Evolutionary conservation across 2,329 filamentous ascomycete genomes (phyloP), one percentile per base, ranked within the genome.

Genomic region (Diaporthe sp.): DNA sequence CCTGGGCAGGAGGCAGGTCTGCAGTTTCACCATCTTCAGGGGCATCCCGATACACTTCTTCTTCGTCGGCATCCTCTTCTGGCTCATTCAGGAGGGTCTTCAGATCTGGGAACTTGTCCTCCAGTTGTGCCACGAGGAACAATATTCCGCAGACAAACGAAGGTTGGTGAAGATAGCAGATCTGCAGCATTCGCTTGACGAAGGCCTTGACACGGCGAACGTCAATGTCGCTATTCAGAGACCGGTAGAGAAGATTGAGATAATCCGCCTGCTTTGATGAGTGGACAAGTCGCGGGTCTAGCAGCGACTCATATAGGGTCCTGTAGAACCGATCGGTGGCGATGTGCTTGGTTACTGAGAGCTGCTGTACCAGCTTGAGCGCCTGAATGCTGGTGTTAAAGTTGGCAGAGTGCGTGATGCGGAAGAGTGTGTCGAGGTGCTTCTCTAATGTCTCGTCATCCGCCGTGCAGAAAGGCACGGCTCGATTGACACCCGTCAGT

Each of bases 301-400:
- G 86, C 34, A 99, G 88, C 10, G 96, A 98, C 85, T 99, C 97
- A 84, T 99, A 99, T 3, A 99, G 87, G 13, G 96, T 98, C 70
- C 95, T 91, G 86, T 98, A 99, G 86, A 98, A 99, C 76, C 97
- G 91, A 81, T 99, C 97, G 17, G 93, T 93, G 6, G 94, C 93
- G 72, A 96, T 88, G 80, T 96, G 93, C 82, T 97, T 95, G 4
- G 93, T 91, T 1, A 92, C 88, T 0, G 95, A 94, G 39, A 99
- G 90, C 83, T 98, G 97, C 83, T 98, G 97, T 79, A 99, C 97
- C 65, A 99, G 88, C 86, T 98, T 94, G 78, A 99, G 90, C 46
- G 97, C 96, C 84, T 99, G 97, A 51, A 99, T 95, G 82, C 95
- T 97, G 0, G 97, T 99, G 86, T 98, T 99, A 90, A 99, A 98